Evolutionary conservation across 106 monocot genomes (phyloP).

Genomic region (Agapanthus africanus): DNA sequence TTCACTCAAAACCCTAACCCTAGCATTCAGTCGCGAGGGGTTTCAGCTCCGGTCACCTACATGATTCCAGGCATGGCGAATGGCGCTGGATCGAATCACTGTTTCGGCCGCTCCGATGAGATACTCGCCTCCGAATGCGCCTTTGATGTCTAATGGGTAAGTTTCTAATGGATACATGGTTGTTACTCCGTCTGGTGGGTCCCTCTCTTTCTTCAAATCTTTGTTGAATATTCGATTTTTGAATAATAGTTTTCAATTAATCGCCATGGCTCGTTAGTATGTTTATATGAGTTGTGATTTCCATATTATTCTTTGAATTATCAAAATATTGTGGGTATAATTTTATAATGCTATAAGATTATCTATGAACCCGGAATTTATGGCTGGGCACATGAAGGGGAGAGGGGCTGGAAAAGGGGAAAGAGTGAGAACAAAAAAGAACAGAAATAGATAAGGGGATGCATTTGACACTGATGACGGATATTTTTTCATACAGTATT

Average conservation of each 20-base stretch:
- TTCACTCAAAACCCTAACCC: constrained; percentile 21
- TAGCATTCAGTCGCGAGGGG: constrained; percentile 49
- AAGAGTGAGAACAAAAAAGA: constrained; percentile 12
- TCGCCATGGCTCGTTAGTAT: too few relatives aligned
- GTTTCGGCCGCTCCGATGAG: constrained; percentile 15
- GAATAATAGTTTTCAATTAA: not conserved
- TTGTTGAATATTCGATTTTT: not conserved
- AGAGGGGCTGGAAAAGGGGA: not conserved
- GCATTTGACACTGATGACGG: constrained; percentile 43
- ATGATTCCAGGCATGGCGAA: constrained; percentile 8
- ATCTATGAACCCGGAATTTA: not conserved
- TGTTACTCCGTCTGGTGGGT: constrained; percentile 67
- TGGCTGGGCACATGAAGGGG: not conserved
- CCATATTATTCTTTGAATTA: not conserved
- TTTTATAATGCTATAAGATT: not conserved
- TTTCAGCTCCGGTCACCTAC: too few relatives aligned
- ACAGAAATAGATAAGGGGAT: constrained; percentile 32
- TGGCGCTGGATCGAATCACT: constrained; percentile 18
- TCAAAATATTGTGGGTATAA: not conserved
- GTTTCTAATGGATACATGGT: constrained; percentile 36
- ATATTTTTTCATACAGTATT: constrained; percentile 74
- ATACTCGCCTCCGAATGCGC: constrained; percentile 8
- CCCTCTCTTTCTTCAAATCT: not conserved
- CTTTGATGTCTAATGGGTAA: constrained; percentile 20
- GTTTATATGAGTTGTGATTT: not conserved